phyloP scores from a whole-genome alignment of 768 basidiomycete species.

The Thelephora ganbajun region DNA sequence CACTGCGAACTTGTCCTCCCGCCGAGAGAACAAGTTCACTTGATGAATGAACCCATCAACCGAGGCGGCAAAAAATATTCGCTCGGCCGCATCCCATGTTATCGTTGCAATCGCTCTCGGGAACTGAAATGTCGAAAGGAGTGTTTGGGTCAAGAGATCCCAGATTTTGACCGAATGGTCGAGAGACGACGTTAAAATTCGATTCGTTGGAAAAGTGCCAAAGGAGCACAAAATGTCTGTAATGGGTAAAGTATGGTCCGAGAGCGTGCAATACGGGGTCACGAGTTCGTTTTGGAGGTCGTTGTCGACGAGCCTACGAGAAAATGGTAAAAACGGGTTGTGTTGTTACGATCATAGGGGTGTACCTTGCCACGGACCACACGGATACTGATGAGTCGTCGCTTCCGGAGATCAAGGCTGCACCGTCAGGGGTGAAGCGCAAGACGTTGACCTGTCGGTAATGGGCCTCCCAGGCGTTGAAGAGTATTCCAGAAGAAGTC shows the following conservation, averaged over 20 bases:
- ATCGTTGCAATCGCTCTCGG: slow-evolving; percentile 59
- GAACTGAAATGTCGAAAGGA: slow-evolving; percentile 82
- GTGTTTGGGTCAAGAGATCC: slow-evolving; percentile 59
- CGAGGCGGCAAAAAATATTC: slow-evolving; percentile 81
- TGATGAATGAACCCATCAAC: slow-evolving; percentile 63
- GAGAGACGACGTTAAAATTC: slow-evolving; percentile 65
- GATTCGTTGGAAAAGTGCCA: slow-evolving; percentile 64
- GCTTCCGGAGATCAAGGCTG: slow-evolving; percentile 70
- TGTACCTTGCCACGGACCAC: slow-evolving; percentile 81
- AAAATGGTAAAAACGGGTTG: not conserved
- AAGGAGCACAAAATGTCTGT: slow-evolving; percentile 71
- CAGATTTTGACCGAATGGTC: slow-evolving; percentile 94
- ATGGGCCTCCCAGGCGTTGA: slow-evolving; percentile 88
- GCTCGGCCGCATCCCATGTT: slow-evolving; percentile 74
- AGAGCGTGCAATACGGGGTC: slow-evolving; percentile 62
- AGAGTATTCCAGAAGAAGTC: slow-evolving; percentile 89
- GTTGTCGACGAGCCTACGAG: slow-evolving; percentile 57
- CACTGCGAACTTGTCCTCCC: slow-evolving; percentile 45
- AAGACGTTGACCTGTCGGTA: slow-evolving; percentile 81
- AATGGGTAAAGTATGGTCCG: slow-evolving; percentile 88
- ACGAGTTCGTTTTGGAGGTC: slow-evolving; percentile 62
- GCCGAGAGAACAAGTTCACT: slow-evolving; percentile 61
- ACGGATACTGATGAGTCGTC: slow-evolving; percentile 84
- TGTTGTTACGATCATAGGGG: slow-evolving; percentile 7
- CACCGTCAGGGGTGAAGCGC: slow-evolving; percentile 73